These are phyloP conservation scores for Kodamaea neixiangensis DNA, from an alignment of 805 yeast species.

Conservation along the genomic window DNA sequence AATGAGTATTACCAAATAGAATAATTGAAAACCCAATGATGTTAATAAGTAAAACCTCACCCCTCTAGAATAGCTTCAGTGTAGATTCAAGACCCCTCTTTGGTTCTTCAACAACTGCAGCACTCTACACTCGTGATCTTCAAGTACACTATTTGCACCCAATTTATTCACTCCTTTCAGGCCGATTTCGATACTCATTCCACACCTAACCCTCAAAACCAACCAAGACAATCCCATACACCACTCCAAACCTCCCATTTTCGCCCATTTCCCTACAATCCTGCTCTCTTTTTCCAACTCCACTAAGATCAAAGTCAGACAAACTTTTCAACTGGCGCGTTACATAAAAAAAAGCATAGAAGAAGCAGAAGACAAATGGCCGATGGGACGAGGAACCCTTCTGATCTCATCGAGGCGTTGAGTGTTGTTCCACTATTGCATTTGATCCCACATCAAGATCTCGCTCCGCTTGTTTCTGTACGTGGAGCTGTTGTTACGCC, in stretches of 20 bases:
- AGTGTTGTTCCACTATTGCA: slow-evolving; percentile 29
- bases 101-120: too few species aligned
- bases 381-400: slow-evolving; percentile 14
- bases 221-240: background rate
- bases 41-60: too few species aligned
- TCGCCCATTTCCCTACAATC: too few species aligned
- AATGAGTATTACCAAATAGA: too few species aligned
- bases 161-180: background rate
- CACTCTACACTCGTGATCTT: background rate
- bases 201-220: too few species aligned
- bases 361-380: background rate
- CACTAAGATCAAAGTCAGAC: background rate
- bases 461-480: slow-evolving; percentile 13
- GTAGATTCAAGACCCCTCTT: too few species aligned
- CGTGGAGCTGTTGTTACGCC: slow-evolving; percentile 17
- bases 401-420: slow-evolving; percentile 24
- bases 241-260: background rate
- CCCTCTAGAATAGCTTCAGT: too few species aligned
- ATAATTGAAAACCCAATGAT: too few species aligned
- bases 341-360: background rate
- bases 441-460: slow-evolving; percentile 29
- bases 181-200: too few species aligned
- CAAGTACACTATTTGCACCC: background rate
- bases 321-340: slow-evolving; percentile 6
- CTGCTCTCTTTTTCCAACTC: background rate